Percentiles rank a stretch among this genome's conserved stretches.
phyloP scores from a whole-genome alignment of 169 alveolate genomes.

The Eimeria praecox region DNA sequence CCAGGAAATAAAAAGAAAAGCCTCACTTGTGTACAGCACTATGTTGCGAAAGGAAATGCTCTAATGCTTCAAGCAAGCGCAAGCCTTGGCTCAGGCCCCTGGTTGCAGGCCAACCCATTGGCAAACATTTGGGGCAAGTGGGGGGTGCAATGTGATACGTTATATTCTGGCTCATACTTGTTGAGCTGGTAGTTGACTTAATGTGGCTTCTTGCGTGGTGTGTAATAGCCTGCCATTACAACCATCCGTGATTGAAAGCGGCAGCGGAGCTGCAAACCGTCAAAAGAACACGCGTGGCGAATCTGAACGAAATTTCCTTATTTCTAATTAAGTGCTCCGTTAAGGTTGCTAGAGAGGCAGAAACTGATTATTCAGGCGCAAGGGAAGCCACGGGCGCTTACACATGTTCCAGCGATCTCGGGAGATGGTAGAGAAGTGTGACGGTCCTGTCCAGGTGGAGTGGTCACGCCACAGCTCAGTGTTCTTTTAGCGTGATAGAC shows the following conservation, averaged over 20 bases:
- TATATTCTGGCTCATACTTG: neutral
- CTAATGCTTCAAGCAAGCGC: neutral
- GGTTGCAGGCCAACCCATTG: neutral
- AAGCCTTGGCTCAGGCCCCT: neutral
- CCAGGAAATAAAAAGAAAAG: neutral
- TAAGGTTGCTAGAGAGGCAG: neutral
- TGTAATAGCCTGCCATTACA: no score
- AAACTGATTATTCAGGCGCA: conserved; percentile 4
- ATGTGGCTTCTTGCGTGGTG: neutral
- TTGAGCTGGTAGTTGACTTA: neutral
- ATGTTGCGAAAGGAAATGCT: neutral
- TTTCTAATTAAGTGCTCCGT: neutral
- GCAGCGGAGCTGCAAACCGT: neutral
- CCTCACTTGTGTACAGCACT: neutral
- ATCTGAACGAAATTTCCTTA: neutral
- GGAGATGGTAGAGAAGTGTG: neutral
- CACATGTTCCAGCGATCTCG: neutral
- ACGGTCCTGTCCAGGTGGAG: neutral
- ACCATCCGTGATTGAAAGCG: neutral
- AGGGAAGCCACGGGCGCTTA: neutral
- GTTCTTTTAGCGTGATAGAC: neutral
- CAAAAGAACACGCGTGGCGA: neutral
- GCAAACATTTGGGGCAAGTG: neutral
- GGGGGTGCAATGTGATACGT: neutral
- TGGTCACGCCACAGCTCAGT: neutral